Evolutionary conservation across 164 flowering plant genomes (phyloP).

Genomic region (Santalum album): DNA sequence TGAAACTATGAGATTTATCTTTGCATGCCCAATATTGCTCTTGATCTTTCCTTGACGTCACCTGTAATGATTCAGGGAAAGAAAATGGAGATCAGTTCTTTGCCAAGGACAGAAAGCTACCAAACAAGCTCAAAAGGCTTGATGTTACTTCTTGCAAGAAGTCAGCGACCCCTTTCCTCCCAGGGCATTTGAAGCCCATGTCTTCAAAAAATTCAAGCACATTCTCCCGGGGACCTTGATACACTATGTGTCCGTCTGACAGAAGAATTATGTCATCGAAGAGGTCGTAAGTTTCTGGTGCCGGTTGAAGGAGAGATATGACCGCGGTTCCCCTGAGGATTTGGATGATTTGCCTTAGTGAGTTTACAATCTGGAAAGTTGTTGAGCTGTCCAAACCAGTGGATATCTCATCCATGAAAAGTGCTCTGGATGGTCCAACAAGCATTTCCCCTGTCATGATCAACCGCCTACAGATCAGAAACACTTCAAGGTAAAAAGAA

Average conservation of each 20-base stretch:
- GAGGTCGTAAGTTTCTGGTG: conserved; percentile 73
- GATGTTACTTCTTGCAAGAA: conserved; percentile 71
- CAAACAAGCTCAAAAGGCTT: too few species aligned
- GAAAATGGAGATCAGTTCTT: neutral
- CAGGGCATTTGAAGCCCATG: conserved; percentile 65
- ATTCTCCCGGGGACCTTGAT: conserved; percentile 65
- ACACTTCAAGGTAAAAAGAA: too few species aligned
- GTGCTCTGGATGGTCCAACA: conserved; percentile 64
- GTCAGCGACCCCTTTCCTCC: conserved; percentile 64
- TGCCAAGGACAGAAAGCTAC: neutral
- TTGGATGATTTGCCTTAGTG: conserved; percentile 44
- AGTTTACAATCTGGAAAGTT: conserved; percentile 62
- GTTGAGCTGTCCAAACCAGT: conserved; percentile 86
- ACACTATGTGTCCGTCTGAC: conserved; percentile 63
- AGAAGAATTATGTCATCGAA: conserved; percentile 74
- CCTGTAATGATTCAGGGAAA: conserved; percentile 13
- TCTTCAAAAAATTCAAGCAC: conserved; percentile 56
- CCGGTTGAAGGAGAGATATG: conserved; percentile 80
- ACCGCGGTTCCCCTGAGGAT: conserved; percentile 52
- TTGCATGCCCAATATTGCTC: conserved; percentile 34
- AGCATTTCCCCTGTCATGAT: conserved; percentile 81
- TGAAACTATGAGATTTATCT: conserved; percentile 25
- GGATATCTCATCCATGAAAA: conserved; percentile 89
- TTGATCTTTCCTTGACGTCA: conserved; percentile 41
- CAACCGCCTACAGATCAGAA: too few species aligned